A percentile compares a stretch with the other conserved stretches of the same genome.
Evolutionary conservation across 768 basidiomycete genomes (phyloP).

Genomic region (Amanita rubescens): DNA sequence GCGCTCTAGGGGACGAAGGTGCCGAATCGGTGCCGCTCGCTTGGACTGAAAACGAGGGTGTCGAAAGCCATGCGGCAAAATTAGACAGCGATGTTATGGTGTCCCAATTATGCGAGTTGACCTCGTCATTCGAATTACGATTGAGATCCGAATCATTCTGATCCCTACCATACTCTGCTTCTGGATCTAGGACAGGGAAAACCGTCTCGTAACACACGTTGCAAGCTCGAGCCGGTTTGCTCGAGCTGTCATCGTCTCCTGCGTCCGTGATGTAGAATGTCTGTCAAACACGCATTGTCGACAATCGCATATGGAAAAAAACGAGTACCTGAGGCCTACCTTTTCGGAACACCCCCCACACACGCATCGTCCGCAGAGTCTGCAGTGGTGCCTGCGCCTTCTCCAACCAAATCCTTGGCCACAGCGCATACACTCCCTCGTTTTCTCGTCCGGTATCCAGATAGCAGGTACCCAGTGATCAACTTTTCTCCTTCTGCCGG

Average conservation of each 20-base stretch:
- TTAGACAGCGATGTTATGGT: conserved; percentile 45
- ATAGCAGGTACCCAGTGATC: conserved; percentile 87
- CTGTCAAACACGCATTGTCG: conserved; percentile 30
- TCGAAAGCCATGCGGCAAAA: conserved; percentile 49
- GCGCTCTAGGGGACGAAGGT: conserved; percentile 25
- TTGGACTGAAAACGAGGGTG: conserved; percentile 37
- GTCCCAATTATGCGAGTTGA: conserved; percentile 16
- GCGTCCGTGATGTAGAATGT: conserved; percentile 76
- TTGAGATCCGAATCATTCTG: background rate
- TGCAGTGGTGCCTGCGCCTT: conserved; percentile 77
- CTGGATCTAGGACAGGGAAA: conserved; percentile 54
- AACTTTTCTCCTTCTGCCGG: conserved; percentile 41
- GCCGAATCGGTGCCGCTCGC: conserved; percentile 7
- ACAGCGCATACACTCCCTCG: conserved; percentile 83
- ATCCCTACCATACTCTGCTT: conserved; percentile 8
- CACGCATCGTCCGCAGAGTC: conserved; percentile 80
- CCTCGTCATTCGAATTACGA: background rate
- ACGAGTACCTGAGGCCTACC: conserved; percentile 33
- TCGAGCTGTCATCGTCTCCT: conserved; percentile 31
- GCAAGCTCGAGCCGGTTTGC: conserved; percentile 71
- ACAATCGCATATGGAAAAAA: background rate
- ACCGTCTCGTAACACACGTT: conserved; percentile 82
- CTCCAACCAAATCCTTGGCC: conserved; percentile 69
- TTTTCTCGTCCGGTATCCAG: conserved; percentile 86
- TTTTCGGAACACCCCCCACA: conserved; percentile 78